phyloP scores from a whole-genome alignment of 179 eudicot genomes.

The Spergularia azorica region DNA sequence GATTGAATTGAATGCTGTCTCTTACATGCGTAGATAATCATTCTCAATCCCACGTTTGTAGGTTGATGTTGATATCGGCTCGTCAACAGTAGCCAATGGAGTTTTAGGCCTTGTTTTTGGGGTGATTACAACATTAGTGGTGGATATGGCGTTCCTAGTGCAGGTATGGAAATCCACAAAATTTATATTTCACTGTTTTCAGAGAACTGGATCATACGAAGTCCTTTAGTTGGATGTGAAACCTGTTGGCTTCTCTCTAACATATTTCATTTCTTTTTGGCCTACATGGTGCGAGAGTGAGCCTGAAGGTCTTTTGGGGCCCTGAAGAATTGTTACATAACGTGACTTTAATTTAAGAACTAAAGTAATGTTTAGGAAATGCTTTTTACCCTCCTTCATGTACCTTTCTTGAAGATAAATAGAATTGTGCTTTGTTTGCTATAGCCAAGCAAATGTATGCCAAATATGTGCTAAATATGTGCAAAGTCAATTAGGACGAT shows the following conservation, averaged over 20 bases:
- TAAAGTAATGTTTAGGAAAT: too few species aligned
- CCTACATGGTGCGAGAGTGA: not conserved
- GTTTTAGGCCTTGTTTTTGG: conserved; percentile 98
- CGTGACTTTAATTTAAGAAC: not conserved
- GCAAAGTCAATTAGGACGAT: not conserved
- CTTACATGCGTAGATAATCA: conserved; percentile 8
- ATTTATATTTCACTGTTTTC: not conserved
- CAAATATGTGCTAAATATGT: not conserved
- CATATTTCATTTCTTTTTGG: not conserved
- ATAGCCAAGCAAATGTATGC: not conserved
- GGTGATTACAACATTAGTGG: conserved; percentile 95
- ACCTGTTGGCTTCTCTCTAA: not conserved
- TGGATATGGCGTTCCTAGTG: conserved; percentile 99
- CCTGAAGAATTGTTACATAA: not conserved
- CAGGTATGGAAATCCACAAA: conserved; percentile 58
- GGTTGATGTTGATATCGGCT: conserved; percentile 99
- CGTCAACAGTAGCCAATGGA: conserved; percentile 99
- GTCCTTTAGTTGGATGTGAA: not conserved
- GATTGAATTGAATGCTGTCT: conserved; percentile 9
- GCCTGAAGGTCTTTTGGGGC: not conserved
- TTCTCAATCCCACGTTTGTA: conserved; percentile 31
- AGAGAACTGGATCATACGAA: not conserved
- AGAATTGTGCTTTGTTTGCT: not conserved
- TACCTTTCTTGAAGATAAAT: not conserved
- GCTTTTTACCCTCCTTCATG: not conserved